A percentile compares a stretch with the other conserved stretches of the same genome.
Evolutionary conservation across 1,284 basidiomycete species (phyloP).

Genomic region (Apiotrichum mycotoxinovorans): DNA sequence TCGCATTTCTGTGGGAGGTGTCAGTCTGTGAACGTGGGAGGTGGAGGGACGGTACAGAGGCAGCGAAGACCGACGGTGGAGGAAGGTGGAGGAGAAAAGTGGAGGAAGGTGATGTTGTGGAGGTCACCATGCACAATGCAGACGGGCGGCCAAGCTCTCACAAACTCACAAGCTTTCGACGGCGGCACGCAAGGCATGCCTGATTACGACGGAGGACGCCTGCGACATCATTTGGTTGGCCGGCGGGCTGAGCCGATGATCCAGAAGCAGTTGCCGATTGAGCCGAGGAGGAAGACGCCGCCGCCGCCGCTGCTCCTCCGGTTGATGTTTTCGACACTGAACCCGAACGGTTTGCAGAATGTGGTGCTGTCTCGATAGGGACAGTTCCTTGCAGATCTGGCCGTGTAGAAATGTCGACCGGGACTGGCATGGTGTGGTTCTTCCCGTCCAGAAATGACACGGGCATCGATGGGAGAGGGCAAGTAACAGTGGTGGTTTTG

Average conservation of each 20-base stretch:
- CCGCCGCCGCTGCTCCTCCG: too few species aligned
- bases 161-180: slow-evolving; percentile 23
- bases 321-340: background rate
- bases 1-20: slow-evolving; percentile 41
- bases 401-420: slow-evolving; percentile 15
- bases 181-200: slow-evolving; percentile 31
- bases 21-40: background rate
- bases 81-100: background rate
- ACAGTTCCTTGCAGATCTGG: slow-evolving; percentile 16
- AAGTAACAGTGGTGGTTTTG: too few species aligned
- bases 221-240: slow-evolving; percentile 19
- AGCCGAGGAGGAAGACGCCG: background rate
- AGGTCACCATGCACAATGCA: background rate
- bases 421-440: slow-evolving; percentile 9
- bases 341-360: background rate
- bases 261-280: background rate
- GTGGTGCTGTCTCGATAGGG: slow-evolving; percentile 13
- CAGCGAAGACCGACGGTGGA: background rate
- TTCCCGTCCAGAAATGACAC: slow-evolving; percentile 1
- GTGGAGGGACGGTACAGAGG: background rate
- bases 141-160: too few species aligned
- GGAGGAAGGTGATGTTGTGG: background rate
- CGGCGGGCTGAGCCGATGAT: background rate
- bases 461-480: background rate
- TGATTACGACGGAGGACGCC: slow-evolving; percentile 31